Base-by-base conservation (phyloP, 768 basidiomycete species). In the Leccinellum albellum region DNA sequence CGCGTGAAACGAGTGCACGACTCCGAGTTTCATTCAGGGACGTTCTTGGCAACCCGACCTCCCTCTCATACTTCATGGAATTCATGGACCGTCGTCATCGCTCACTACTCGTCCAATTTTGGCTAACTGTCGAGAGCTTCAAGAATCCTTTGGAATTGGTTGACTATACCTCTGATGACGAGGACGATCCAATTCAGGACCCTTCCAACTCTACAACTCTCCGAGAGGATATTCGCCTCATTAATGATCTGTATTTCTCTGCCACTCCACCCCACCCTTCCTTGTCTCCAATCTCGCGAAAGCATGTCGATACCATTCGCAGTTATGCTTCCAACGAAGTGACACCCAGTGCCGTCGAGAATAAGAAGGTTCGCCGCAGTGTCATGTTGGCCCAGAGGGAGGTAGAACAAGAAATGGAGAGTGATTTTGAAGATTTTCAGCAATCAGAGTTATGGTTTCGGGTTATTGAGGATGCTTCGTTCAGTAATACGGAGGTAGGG, bases 101-200 rank as follows among this genome's bases (percentile, higher is more conserved):
- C 29, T 90, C 94, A 13, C 67, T 91, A 13, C 83, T 93, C 10
- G 92, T 97, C 3, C 96, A 98, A 61, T 99, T 98, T 73, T 98
- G 96, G 96, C 78, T 98, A 1, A 93, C 94, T 0, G 91, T 98
- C 3, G 94, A 99, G 74, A 93, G 92, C 56, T 96, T 98, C 81
- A 98, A 98, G 75, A 93, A 96, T 63, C 97, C 97, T 1, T 74
- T 99, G 26, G 95, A 97, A 70, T 82, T 85, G 3, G 81, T 89
- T 6, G 88, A 93, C 61, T 79, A 79, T 14, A 73, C 76, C 3
- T 74, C 73, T 21, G 88, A 84, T 32, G 84, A 84, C 51, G 85
- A 84, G 14, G 85, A 85, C 29, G 82, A 83, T 42, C 78, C 81
- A 51, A 80, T 86, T 48, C 80, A 83, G 54, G 83, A 81, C 56